phyloP scores from a whole-genome alignment of 257 asterid genomes.

The Penstemon eatonii region DNA sequence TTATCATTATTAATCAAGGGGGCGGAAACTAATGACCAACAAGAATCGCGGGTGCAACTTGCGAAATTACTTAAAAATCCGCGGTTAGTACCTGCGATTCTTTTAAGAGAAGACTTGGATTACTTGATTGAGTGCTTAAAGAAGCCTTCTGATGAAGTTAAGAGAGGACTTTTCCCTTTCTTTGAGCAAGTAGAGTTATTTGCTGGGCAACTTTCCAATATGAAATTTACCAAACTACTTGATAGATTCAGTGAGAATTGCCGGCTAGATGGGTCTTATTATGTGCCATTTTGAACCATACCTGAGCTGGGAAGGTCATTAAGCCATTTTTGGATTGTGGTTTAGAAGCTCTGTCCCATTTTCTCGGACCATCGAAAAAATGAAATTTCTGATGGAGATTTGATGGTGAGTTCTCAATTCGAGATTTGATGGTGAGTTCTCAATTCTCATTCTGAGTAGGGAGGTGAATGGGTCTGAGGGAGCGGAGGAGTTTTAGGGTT shows the following conservation, averaged over 20 bases:
- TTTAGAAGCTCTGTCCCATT: constrained; percentile 81
- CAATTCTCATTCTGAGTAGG: not conserved
- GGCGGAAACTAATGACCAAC: no score
- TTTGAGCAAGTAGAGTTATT: constrained; percentile 91
- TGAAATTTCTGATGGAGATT: constrained; percentile 19
- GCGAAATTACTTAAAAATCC: no score
- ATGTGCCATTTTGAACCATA: constrained; percentile 50
- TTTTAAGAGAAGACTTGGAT: constrained; percentile 55
- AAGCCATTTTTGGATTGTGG: constrained; percentile 83
- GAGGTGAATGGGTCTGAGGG: constrained; percentile 87
- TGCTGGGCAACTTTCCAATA: constrained; percentile 65
- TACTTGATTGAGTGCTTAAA: constrained; percentile 81
- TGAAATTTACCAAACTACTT: constrained; percentile 65
- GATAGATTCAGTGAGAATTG: constrained; percentile 70
- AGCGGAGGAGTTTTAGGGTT: constrained; percentile 66
- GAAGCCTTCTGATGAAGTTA: constrained; percentile 79
- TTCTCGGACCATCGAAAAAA: constrained; percentile 55
- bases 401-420: no score
- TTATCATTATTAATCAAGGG: no score
- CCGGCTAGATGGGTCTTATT: constrained; percentile 69
- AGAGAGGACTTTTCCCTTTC: constrained; percentile 88
- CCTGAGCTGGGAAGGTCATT: constrained; percentile 82
- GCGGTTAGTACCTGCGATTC: no score
- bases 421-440: constrained; percentile 18
- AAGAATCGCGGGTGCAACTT: no score